Base-by-base conservation (phyloP, 1,139 yeast species). In the Lodderomyces margitis region DNA sequence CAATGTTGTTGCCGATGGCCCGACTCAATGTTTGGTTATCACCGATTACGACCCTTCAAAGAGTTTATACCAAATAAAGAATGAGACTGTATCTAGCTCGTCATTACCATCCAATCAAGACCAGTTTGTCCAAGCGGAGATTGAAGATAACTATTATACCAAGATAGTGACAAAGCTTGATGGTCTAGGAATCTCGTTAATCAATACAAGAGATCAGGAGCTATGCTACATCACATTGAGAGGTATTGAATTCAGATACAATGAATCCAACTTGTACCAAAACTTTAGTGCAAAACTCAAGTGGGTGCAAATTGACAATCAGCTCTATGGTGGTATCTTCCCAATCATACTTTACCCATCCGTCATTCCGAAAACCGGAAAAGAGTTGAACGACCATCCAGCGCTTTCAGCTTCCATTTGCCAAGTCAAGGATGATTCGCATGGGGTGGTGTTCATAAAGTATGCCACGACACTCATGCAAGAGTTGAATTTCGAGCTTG, bases 251-350 rank as follows among this genome's bases (percentile, higher is more conserved):
- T 50, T 91, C 25, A 74, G 87, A 39, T 88, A 85, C 61, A 85
- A 85, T 55, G 92, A 87, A 49, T 86, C 96, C 0, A 95, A 88
- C 38, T 62, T 87, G 20, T 87, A 87, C 53, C 95, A 89, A 58
- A 87, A 87, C 21, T 57, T 86, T 41, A 82, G 94, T 49, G 67
- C 84, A 61, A 89, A 89, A 56, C 64, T 91, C 55, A 91, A 91
- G 57, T 94, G 98, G 98, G 69, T 92, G 34, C 99, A 94, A 60
- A 74, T 91, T 41, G 98, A 94, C 59, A 92, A 94, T 55, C 96
- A 89, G 57, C 64, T 92, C 34, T 87, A 81, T 59, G 96, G 96
- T 1, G 87, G 96, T 9, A 78, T 85, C 2, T 92, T 79, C 64
- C 98, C 97, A 5, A 92, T 91, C 43, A 71, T 92, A 16, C 55